phyloP scores from a whole-genome alignment of 1,139 yeast species.

The Candida mesenterica region DNA sequence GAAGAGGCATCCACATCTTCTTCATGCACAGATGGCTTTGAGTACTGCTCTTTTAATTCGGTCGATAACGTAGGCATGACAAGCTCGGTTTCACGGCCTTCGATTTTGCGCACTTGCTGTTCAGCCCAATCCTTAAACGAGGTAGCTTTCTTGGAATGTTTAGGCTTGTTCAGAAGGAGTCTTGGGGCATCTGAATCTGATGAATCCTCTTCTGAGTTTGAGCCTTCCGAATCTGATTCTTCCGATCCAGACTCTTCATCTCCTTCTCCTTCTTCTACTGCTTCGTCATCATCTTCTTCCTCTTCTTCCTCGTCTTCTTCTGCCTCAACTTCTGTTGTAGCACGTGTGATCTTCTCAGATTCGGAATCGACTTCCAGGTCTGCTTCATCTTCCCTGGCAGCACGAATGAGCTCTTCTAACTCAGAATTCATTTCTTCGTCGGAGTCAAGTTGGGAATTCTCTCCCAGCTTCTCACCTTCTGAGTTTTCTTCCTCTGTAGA shows the following conservation, averaged over 20 bases:
- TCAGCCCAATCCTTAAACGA: slow-evolving; percentile 65
- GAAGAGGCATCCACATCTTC: slow-evolving; percentile 67
- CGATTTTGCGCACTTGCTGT: slow-evolving; percentile 52
- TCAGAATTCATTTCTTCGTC: slow-evolving; percentile 21
- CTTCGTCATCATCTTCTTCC: slow-evolving; percentile 34
- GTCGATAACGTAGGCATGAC: slow-evolving; percentile 51
- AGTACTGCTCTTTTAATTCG: slow-evolving; percentile 44
- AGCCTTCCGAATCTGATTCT: slow-evolving; percentile 18
- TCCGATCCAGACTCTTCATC: slow-evolving; percentile 20
- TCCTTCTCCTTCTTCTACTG: slow-evolving; percentile 39
- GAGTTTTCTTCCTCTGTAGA: slow-evolving; percentile 38
- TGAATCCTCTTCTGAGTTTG: slow-evolving; percentile 15
- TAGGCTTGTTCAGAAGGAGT: slow-evolving; percentile 38
- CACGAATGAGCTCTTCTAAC: slow-evolving; percentile 11
- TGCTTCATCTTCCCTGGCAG: slow-evolving; percentile 9
- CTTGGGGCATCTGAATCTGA: slow-evolving; percentile 28
- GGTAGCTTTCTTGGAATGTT: slow-evolving; percentile 42
- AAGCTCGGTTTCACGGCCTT: slow-evolving; percentile 52
- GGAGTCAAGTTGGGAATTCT: slow-evolving; percentile 9
- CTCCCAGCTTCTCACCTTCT: slow-evolving; percentile 24
- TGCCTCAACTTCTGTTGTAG: slow-evolving; percentile 16
- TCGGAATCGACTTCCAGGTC: slow-evolving; percentile 17
- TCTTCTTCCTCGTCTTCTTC: slow-evolving; percentile 12
- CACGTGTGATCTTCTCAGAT: slow-evolving; percentile 6
- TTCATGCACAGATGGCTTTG: slow-evolving; percentile 44